These are phyloP conservation scores for Beauveria medogensis DNA, from an alignment of 2,329 filamentous ascomycete species.

Conservation along the genomic window DNA sequence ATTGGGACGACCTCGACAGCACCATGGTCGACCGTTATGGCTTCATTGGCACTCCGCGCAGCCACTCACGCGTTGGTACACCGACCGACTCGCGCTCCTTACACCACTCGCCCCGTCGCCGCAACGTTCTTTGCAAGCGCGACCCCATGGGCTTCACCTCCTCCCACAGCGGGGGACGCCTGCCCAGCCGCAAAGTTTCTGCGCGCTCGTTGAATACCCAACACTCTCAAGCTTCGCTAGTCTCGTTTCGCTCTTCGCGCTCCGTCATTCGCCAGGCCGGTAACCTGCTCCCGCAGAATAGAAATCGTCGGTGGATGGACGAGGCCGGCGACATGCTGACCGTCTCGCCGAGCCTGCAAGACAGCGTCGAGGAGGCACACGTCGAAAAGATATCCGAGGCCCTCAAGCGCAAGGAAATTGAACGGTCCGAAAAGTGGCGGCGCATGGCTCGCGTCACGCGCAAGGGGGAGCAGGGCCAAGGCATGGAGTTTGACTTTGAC, in stretches of 20 bases:
- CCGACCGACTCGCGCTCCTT: conserved; percentile 34
- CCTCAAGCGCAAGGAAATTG: conserved; percentile 54
- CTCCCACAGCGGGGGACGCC: conserved; percentile 30
- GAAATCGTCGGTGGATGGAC: conserved; percentile 53
- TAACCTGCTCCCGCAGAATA: conserved; percentile 53
- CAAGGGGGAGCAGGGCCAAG: conserved; percentile 43
- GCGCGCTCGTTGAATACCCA: conserved; percentile 52
- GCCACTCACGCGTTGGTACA: conserved; percentile 32
- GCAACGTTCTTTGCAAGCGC: conserved; percentile 35
- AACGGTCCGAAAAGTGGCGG: conserved; percentile 58
- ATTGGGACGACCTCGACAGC: conserved; percentile 58
- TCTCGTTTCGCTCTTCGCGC: conserved; percentile 45
- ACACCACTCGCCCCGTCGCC: conserved; percentile 37
- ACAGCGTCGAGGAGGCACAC: conserved; percentile 48
- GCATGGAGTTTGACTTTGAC: conserved; percentile 71
- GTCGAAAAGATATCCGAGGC: conserved; percentile 44
- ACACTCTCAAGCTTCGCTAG: conserved; percentile 41
- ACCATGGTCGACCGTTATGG: conserved; percentile 59
- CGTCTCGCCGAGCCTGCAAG: conserved; percentile 46
- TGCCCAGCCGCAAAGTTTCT: conserved; percentile 47
- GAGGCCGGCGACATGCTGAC: conserved; percentile 62
- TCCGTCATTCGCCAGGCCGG: conserved; percentile 49
- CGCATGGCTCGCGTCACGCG: conserved; percentile 54
- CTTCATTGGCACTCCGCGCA: conserved; percentile 48
- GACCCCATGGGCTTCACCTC: conserved; percentile 28